phyloP scores from a whole-genome alignment of 768 basidiomycete species.

The Auricularia heimuer region DNA sequence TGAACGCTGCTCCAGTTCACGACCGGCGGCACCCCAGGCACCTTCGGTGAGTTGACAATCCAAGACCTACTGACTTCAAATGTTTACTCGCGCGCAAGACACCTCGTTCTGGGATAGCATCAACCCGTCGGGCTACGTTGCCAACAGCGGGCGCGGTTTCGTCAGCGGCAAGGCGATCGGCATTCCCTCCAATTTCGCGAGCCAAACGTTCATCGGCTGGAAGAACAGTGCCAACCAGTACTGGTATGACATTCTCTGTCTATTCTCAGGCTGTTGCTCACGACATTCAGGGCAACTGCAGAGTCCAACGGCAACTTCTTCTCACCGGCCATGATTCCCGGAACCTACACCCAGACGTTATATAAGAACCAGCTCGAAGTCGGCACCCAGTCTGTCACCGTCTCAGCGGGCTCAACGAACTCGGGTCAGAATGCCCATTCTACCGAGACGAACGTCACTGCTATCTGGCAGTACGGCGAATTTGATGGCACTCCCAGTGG shows the following conservation, averaged over 20 bases:
- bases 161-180: slow-evolving; percentile 35
- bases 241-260: slow-evolving; percentile 33
- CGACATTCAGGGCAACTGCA: not conserved
- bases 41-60: not conserved
- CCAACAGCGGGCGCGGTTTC: slow-evolving; percentile 35
- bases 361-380: slow-evolving; percentile 38
- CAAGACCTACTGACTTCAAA: slow-evolving; percentile 13
- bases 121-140: slow-evolving; percentile 34
- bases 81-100: slow-evolving; percentile 19
- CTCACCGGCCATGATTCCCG: slow-evolving; percentile 37
- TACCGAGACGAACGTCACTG: slow-evolving; percentile 23
- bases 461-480: slow-evolving; percentile 37
- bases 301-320: slow-evolving; percentile 27
- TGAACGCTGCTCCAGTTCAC: not conserved
- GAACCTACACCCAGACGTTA: slow-evolving; percentile 36
- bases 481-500: slow-evolving; percentile 35
- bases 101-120: slow-evolving; percentile 35
- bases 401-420: slow-evolving; percentile 31
- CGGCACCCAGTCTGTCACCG: slow-evolving; percentile 32
- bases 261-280: not conserved
- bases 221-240: slow-evolving; percentile 38
- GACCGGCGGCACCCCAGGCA: not conserved
- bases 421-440: slow-evolving; percentile 23
- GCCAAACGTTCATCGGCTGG: slow-evolving; percentile 12
- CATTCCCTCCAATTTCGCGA: slow-evolving; percentile 28